Evolutionary conservation across 225 moss, liverwort and hornwort genomes (phyloP).

Genomic region (Physcomitrium patens): DNA sequence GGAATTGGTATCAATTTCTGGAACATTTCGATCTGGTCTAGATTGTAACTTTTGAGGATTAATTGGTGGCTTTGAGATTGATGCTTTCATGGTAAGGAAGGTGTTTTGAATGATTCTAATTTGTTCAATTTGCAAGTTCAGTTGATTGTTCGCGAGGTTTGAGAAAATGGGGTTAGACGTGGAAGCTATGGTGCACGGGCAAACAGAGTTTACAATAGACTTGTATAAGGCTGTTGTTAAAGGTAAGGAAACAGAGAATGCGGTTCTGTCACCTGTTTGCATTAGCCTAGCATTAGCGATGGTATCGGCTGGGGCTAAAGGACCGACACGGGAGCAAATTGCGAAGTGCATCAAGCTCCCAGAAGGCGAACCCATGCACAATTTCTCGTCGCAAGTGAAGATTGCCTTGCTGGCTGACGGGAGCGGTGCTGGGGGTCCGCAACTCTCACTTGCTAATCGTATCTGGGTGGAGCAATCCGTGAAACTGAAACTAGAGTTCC

Average conservation of each 20-base stretch:
- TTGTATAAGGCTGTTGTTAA: slow-evolving; percentile 64
- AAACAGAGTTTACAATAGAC: slow-evolving; percentile 67
- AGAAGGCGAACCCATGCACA: slow-evolving; percentile 57
- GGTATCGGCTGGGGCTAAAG: slow-evolving; percentile 78
- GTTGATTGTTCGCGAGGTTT: neutral
- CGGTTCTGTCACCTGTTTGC: slow-evolving; percentile 77
- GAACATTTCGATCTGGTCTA: neutral
- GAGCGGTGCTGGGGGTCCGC: slow-evolving; percentile 53
- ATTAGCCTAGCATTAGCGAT: slow-evolving; percentile 74
- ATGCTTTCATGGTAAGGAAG: neutral
- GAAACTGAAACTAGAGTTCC: slow-evolving; percentile 49
- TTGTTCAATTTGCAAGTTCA: slow-evolving; percentile 23
- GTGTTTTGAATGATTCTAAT: neutral
- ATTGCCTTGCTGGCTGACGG: slow-evolving; percentile 55
- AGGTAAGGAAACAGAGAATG: slow-evolving; percentile 64
- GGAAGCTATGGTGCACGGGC: slow-evolving; percentile 58
- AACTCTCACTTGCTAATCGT: slow-evolving; percentile 55
- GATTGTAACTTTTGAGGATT: slow-evolving; percentile 14
- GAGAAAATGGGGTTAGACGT: slow-evolving; percentile 47
- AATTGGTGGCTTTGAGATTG: neutral
- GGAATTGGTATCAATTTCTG: neutral
- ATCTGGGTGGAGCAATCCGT: slow-evolving; percentile 61
- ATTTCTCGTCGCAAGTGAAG: slow-evolving; percentile 54
- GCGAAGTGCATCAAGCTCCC: slow-evolving; percentile 58
- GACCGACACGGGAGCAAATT: slow-evolving; percentile 75